Base-by-base conservation (phyloP, 2,329 filamentous ascomycete genomes). In the Fusarium napiforme region DNA sequence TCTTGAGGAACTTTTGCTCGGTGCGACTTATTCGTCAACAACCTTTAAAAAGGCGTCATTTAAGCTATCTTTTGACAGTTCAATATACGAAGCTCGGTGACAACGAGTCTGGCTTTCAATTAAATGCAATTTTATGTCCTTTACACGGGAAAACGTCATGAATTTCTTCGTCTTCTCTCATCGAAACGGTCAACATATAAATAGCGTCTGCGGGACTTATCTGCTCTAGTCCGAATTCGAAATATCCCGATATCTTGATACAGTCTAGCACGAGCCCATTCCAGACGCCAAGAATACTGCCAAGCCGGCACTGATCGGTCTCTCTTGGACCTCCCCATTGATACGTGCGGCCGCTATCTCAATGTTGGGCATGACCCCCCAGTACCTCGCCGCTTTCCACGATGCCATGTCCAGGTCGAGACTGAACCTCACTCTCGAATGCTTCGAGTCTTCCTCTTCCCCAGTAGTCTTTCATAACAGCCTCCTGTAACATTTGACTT, bases 1-100 rank as follows among this genome's bases (percentile, higher is more conserved):
- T 50, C 21, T 26, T n/a, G 14, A 26, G 66, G 66, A 69, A 69
- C 66, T 69, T 69, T 69, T 69, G 66, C 43, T 69, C 9, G 28
- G 23, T 18, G 36, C 21, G 26, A 56, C 28, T 36, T 32, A n/a
- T 50, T 69, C 64, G 66, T 68, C 56, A 69, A 37, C 36, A 39
- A 56, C 57, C 43, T 26, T 56, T 16, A 21, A 56, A 53, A 68
- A 69, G 49, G 57, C 49, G 49, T 57, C 64, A 69, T 69, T 21
- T 9, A 46, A 30, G 36, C 14, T n/a, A 45, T 5, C 1, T 7
- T 15, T 15, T 5, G 14, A 34, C 6, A 9, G 1, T 6, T n/a
- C n/a, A 10, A 28, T 6, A 21, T 19, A 5, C 10, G 9, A 28
- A 14, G 2, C n/a, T 15, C 10, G 9, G 19, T 36, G 10, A 1